phyloP scores from a whole-genome alignment of 768 basidiomycete species.

The Brasilioporus rufonigricans region DNA sequence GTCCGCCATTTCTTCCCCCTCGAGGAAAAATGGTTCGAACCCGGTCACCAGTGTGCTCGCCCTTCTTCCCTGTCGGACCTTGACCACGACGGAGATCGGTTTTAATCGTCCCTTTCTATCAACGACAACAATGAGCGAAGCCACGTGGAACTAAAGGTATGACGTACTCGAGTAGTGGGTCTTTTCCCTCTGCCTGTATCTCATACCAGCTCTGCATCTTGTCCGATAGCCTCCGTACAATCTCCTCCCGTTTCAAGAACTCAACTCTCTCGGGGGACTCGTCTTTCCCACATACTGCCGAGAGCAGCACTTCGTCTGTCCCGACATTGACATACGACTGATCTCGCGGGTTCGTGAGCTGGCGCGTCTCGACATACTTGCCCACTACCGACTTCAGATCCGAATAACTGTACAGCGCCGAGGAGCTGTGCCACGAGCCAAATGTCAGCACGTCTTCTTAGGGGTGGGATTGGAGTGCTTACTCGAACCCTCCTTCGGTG shows the following conservation, averaged over 20 bases:
- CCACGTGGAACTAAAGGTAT: background rate
- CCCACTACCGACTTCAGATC: slow-evolving; percentile 61
- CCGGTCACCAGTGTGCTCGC: slow-evolving; percentile 74
- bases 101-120: slow-evolving; percentile 73
- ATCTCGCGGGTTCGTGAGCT: slow-evolving; percentile 63
- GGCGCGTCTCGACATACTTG: slow-evolving; percentile 56
- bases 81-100: slow-evolving; percentile 67
- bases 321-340: slow-evolving; percentile 67
- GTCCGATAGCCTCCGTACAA: slow-evolving; percentile 48
- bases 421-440: slow-evolving; percentile 38
- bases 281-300: slow-evolving; percentile 37
- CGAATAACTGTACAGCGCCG: slow-evolving; percentile 49
- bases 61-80: slow-evolving; percentile 76
- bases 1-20: slow-evolving; percentile 73
- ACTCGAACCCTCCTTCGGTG: slow-evolving; percentile 62
- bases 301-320: slow-evolving; percentile 41
- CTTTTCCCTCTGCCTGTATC: slow-evolving; percentile 51
- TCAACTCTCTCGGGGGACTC: slow-evolving; percentile 35
- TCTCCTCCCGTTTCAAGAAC: slow-evolving; percentile 67
- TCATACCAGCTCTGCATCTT: slow-evolving; percentile 82
- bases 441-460: background rate
- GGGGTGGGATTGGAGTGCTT: slow-evolving; percentile 22
- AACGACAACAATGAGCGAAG: background rate
- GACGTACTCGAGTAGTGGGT: slow-evolving; percentile 58
- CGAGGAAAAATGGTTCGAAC: slow-evolving; percentile 73